These are phyloP conservation scores for Populus deltoides DNA, from an alignment of 345 rosid species.

Conservation along the genomic window DNA sequence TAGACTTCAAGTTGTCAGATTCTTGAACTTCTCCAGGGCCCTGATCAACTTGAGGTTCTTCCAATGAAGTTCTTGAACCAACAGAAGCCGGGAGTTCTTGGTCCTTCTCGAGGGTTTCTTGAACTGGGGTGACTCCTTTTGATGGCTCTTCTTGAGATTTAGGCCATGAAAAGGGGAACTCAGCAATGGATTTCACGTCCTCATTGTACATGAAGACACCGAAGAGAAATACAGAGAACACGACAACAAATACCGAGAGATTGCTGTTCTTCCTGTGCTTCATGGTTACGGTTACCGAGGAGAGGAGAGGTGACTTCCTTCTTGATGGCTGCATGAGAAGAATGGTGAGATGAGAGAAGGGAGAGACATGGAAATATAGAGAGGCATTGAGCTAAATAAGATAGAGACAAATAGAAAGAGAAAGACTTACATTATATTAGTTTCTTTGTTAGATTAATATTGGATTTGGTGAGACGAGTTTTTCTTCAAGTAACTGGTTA, in stretches of 20 bases:
- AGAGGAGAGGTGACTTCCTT: slow-evolving; percentile 33
- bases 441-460: slow-evolving; percentile 27
- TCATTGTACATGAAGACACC: slow-evolving; percentile 43
- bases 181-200: slow-evolving; percentile 48
- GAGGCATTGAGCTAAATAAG: slow-evolving; percentile 12
- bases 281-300: slow-evolving; percentile 48
- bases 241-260: slow-evolving; percentile 61
- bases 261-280: slow-evolving; percentile 61
- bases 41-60: slow-evolving; percentile 21
- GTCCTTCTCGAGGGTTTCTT: slow-evolving; percentile 35
- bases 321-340: slow-evolving; percentile 45
- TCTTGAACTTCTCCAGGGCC: slow-evolving; percentile 14
- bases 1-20: slow-evolving; percentile 19
- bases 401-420: background rate
- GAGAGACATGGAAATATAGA: slow-evolving; percentile 26
- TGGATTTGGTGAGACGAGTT: slow-evolving; percentile 62
- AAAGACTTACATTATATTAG: background rate
- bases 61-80: slow-evolving; percentile 34
- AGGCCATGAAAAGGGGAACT: slow-evolving; percentile 70
- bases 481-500: slow-evolving; percentile 44
- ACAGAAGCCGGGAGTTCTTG: slow-evolving; percentile 13
- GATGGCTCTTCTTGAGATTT: slow-evolving; percentile 32
- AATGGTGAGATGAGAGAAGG: slow-evolving; percentile 12
- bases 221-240: slow-evolving; percentile 55
- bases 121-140: slow-evolving; percentile 22